A percentile compares a stretch with the other conserved stretches of the same genome.
Conservation (phyloP, 192 early-diverging fungal genomes). For the Podila minutissima region DNA sequence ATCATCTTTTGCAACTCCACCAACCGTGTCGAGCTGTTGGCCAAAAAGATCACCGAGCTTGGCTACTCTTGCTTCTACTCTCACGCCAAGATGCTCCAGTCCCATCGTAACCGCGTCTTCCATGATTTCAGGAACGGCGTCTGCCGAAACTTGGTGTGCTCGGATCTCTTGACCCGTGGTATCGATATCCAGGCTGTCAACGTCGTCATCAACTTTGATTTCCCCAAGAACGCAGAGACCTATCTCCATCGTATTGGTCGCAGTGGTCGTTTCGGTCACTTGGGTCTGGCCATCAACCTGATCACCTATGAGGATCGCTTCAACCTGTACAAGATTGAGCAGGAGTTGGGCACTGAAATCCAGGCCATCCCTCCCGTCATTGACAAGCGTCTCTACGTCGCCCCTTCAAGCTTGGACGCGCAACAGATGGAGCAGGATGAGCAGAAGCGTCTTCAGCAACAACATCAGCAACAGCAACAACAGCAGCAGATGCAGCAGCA, state of each 20-base stretch:
- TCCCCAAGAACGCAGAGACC: constrained; percentile 99
- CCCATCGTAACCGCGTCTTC: constrained; percentile 98
- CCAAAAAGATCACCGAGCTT: constrained; percentile 99
- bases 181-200: constrained; percentile 99
- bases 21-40: constrained; percentile 97
- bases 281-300: constrained; percentile 97
- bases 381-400: constrained; percentile 91
- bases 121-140: constrained; percentile 99
- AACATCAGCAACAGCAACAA: constrained; percentile 53
- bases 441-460: constrained; percentile 51
- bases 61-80: constrained; percentile 99
- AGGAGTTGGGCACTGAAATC: constrained; percentile 98
- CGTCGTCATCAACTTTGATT: constrained; percentile 99
- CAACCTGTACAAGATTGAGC: constrained; percentile 98
- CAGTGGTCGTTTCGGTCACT: constrained; percentile 95
- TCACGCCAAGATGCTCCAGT: constrained; percentile 98
- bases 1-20: constrained; percentile 99
- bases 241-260: constrained; percentile 99
- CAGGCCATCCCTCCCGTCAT: constrained; percentile 97
- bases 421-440: constrained; percentile 58
- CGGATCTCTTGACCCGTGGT: constrained; percentile 96
- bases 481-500: constrained; percentile 42
- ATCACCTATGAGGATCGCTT: constrained; percentile 98
- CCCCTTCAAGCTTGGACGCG: constrained; percentile 79
- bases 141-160: constrained; percentile 97